Base-by-base conservation (phyloP, 495 filamentous ascomycete species). In the Astrothelium subdiscretum region DNA sequence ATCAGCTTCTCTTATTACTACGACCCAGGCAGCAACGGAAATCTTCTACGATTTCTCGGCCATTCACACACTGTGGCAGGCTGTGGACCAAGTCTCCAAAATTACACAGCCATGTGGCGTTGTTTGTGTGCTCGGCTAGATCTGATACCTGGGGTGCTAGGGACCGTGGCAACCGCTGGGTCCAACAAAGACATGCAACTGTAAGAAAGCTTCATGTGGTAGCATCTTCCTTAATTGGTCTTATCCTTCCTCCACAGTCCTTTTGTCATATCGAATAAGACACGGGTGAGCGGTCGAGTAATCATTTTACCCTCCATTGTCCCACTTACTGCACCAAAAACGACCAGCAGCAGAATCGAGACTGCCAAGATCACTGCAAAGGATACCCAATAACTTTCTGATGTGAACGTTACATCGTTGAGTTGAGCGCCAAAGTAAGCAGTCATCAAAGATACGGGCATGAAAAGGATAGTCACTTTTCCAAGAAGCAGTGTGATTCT, bases 401-500 rank as follows among this genome's bases (percentile, higher is more conserved):
- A 69, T 0, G 78, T 83, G 72, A 88, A 92, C 20, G 77, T 73
- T 10, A 87, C 70, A 13, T 84, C 83, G 26, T 73, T 68, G 51
- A 94, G 79, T 69, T 90, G 82, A 22, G 86, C 83, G 1, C 84
- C 87, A 69, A 94, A 95, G 75, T 92, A 95, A n/a, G 77, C 86
- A 12, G 87, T 91, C 81, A 94, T 85, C 38, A 95, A 77, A 64
- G 84, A 89, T 64, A 95, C 85, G 2, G 90, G 90, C 51, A 95
- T 76, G 74, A 95, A 95, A 51, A 95, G 76, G 57, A 95, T 89
- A 13, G 86, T 90, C 51, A 88, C 83, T 69, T 92, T 92, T 29
- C 87, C 88, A 15, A 95, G 75, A n/a, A 94, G 75, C 42, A 91
- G 89, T 0, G 90, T 91, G 63, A 89, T 85, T 31, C 88, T 78